These are phyloP conservation scores for Apiospora malaysiana DNA, from an alignment of 2,329 filamentous ascomycete genomes.

Conservation along the genomic window DNA sequence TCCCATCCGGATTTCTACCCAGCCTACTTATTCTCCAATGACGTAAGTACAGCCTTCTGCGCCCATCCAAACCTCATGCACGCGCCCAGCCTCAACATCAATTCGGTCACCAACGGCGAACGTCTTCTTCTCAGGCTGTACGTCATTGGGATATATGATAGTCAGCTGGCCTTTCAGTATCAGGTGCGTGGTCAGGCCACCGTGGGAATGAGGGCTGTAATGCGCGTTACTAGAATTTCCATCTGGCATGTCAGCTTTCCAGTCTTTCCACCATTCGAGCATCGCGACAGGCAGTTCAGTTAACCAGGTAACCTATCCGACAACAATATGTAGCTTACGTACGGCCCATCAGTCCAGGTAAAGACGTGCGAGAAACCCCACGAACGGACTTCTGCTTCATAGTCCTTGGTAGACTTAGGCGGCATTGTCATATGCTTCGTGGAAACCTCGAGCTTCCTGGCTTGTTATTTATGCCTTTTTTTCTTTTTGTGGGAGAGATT, in stretches of 20 bases:
- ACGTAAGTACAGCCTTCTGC: slow-evolving; percentile 70
- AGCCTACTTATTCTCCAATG: slow-evolving; percentile 57
- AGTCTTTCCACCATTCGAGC: not conserved
- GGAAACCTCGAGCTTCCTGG: not conserved
- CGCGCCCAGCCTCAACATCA: slow-evolving; percentile 67
- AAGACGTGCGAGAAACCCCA: slow-evolving; percentile 76
- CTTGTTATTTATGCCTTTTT: not conserved
- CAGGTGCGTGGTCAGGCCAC: slow-evolving; percentile 70
- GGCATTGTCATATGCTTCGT: slow-evolving; percentile 26
- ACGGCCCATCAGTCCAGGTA: slow-evolving; percentile 75
- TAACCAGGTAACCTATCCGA: not conserved
- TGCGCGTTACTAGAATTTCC: slow-evolving; percentile 62
- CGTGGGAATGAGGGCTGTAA: slow-evolving; percentile 72
- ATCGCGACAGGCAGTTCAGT: not conserved
- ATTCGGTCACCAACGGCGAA: slow-evolving; percentile 66
- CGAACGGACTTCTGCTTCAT: slow-evolving; percentile 66
- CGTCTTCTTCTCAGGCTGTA: slow-evolving; percentile 59
- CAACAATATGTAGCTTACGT: slow-evolving; percentile 41
- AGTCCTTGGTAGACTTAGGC: slow-evolving; percentile 37
- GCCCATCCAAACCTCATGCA: slow-evolving; percentile 76
- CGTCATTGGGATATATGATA: slow-evolving; percentile 69
- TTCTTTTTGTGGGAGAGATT: not conserved
- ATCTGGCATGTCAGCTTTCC: not conserved
- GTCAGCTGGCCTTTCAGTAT: slow-evolving; percentile 70
- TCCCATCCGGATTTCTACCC: not conserved